Evolutionary conservation across 2,329 filamentous ascomycete genomes (phyloP).

Genomic region (Aspergillus pseudotamarii): DNA sequence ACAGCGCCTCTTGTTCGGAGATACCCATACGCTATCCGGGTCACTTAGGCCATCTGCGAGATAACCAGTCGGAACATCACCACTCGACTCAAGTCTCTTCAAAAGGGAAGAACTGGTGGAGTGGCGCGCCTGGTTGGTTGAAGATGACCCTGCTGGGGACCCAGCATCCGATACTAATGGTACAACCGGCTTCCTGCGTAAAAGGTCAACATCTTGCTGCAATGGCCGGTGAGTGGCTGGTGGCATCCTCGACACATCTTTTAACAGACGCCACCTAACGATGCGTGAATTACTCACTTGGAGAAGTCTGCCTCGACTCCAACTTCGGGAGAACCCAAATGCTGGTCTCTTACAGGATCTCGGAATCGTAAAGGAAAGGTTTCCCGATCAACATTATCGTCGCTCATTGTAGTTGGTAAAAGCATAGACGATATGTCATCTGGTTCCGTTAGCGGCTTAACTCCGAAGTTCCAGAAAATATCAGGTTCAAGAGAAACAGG

Average conservation of each 20-base stretch:
- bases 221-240: not conserved
- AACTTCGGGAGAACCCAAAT: constrained; percentile 7
- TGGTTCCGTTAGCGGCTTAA: constrained; percentile 16
- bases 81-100: constrained; percentile 18
- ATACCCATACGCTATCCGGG: constrained; percentile 9
- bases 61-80: constrained; percentile 14
- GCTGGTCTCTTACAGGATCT: constrained; percentile 7
- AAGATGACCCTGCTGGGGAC: constrained; percentile 16
- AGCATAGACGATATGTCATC: constrained; percentile 24
- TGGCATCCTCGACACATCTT: not conserved
- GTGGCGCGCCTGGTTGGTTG: constrained; percentile 21
- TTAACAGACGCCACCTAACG: not conserved
- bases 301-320: constrained; percentile 9
- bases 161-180: constrained; percentile 18
- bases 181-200: constrained; percentile 12
- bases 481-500: not conserved
- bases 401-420: constrained; percentile 22
- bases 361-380: constrained; percentile 20
- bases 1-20: constrained; percentile 14
- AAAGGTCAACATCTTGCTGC: constrained; percentile 12
- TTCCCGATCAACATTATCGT: constrained; percentile 20
- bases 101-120: constrained; percentile 20
- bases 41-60: constrained; percentile 19
- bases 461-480: not conserved
- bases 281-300: constrained; percentile 15